Conservation (phyloP, 192 early-diverging fungal species). For the Paraglomus occultum region DNA sequence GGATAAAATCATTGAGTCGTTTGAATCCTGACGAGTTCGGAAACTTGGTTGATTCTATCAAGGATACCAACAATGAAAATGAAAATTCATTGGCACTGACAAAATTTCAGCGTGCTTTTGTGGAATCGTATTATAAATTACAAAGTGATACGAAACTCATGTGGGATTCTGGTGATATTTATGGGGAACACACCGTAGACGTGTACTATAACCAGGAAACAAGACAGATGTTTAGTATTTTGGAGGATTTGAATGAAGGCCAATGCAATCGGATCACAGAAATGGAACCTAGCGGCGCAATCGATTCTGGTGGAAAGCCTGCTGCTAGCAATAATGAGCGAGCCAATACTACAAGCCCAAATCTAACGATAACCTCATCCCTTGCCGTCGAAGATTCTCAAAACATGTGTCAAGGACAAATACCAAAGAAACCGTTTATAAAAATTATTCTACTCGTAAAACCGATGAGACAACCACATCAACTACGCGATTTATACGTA, state of each 20-base stretch:
- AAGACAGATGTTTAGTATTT: constrained; percentile 29
- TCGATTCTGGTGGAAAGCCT: not conserved
- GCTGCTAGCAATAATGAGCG: not conserved
- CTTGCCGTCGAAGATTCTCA: not conserved
- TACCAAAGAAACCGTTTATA: constrained; percentile 25
- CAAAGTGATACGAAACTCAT: constrained; percentile 20
- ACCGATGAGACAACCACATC: constrained; percentile 32
- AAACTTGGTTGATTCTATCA: constrained; percentile 17
- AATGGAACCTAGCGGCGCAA: not conserved
- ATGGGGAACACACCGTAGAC: constrained; percentile 27
- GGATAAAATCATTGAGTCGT: constrained; percentile 40
- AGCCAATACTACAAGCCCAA: not conserved
- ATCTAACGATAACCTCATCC: not conserved
- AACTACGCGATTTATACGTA: constrained; percentile 9
- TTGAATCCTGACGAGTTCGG: constrained; percentile 27
- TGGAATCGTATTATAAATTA: constrained; percentile 29
- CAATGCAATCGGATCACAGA: too few relatives aligned
- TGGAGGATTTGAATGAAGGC: constrained; percentile 22
- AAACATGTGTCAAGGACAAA: not conserved
- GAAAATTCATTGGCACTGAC: not conserved
- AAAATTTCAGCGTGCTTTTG: constrained; percentile 24
- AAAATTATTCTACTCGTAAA: constrained; percentile 26
- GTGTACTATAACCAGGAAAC: constrained; percentile 25
- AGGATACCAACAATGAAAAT: not conserved
- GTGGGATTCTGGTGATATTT: constrained; percentile 28